Percentiles rank a stretch among this genome's conserved stretches.
Conservation (phyloP, 2,329 filamentous ascomycete species). For the Colletotrichum sp. region DNA sequence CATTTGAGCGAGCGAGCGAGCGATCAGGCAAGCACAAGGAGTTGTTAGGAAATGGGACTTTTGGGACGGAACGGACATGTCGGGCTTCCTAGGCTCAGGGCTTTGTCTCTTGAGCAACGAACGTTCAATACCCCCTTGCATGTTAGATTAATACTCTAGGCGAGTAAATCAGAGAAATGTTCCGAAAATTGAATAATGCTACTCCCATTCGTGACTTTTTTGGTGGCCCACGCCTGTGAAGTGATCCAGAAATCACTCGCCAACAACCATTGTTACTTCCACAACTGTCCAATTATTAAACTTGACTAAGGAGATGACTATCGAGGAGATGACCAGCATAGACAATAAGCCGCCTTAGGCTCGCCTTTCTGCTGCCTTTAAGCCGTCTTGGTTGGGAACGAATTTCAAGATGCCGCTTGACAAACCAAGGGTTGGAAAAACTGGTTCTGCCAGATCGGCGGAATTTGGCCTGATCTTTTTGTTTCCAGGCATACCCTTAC, state of each 20-base stretch:
- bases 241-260: not conserved
- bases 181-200: not conserved
- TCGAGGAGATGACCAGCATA: not conserved
- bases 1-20: slow-evolving; percentile 21
- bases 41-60: slow-evolving; percentile 5
- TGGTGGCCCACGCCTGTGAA: not conserved
- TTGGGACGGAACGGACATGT: not conserved
- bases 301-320: not conserved
- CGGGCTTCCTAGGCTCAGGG: not conserved
- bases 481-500: not conserved
- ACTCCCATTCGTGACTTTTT: not conserved
- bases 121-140: slow-evolving; percentile 19
- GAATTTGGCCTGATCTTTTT: not conserved
- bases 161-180: slow-evolving; percentile 1
- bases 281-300: not conserved
- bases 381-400: not conserved
- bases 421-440: not conserved
- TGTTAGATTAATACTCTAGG: slow-evolving; percentile 6
- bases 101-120: not conserved
- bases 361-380: not conserved
- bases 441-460: not conserved
- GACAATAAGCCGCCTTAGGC: not conserved
- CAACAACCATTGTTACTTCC: not conserved
- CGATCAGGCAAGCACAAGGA: slow-evolving; percentile 1
- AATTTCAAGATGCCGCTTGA: not conserved